These are phyloP conservation scores for Celoporthe dispersa DNA, from an alignment of 2,329 filamentous ascomycete genomes.

Conservation along the genomic window DNA sequence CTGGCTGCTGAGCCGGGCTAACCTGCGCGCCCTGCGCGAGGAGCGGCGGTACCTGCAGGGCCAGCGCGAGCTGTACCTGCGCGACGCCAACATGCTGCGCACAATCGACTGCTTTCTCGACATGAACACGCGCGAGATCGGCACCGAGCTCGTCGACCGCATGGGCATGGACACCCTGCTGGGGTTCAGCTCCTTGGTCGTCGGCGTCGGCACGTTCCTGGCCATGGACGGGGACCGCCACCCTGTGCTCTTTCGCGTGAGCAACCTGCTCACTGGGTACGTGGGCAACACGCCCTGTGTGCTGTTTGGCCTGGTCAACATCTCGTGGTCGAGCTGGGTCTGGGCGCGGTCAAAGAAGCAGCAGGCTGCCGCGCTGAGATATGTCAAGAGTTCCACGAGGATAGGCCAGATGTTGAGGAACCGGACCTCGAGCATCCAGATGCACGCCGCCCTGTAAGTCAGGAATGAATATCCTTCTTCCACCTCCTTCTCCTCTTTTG, in stretches of 20 bases:
- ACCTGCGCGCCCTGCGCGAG: conserved; percentile 48
- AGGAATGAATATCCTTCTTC: too few species aligned
- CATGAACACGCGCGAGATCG: conserved; percentile 53
- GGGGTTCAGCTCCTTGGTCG: conserved; percentile 53
- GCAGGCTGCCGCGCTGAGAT: conserved; percentile 33
- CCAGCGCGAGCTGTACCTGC: conserved; percentile 28
- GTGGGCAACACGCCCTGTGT: conserved; percentile 57
- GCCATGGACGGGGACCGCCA: conserved; percentile 55
- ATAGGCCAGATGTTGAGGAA: conserved; percentile 39
- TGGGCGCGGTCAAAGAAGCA: conserved; percentile 47
- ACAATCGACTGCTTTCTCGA: conserved; percentile 45
- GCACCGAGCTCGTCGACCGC: conserved; percentile 55
- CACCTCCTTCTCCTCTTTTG: background rate
- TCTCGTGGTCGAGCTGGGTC: conserved; percentile 51
- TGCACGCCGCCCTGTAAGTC: conserved; percentile 45
- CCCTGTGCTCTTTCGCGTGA: conserved; percentile 46
- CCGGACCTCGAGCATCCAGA: conserved; percentile 47
- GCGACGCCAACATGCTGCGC: conserved; percentile 31
- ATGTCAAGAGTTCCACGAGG: conserved; percentile 34
- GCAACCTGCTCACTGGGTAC: conserved; percentile 60
- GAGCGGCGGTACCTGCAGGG: conserved; percentile 44
- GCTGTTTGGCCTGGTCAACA: conserved; percentile 53
- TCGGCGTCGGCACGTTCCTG: conserved; percentile 56
- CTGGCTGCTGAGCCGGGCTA: conserved; percentile 47
- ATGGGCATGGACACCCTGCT: conserved; percentile 55